Evolutionary conservation across 306 rosid species (phyloP).

Genomic region (Lathyrus tuberosus): DNA sequence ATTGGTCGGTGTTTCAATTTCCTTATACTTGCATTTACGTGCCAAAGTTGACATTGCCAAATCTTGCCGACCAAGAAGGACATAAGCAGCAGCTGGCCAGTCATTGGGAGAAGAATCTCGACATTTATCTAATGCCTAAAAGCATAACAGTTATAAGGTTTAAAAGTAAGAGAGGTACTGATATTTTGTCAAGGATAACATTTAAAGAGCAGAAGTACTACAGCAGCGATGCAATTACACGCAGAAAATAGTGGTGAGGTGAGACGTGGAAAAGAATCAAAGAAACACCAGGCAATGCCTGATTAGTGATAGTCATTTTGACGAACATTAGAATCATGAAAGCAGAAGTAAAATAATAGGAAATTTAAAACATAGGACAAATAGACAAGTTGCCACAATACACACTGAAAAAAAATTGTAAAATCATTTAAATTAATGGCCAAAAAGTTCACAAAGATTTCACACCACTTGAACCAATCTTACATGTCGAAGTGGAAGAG

Average conservation of each 20-base stretch:
- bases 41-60: constrained; percentile 89
- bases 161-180: constrained; percentile 19
- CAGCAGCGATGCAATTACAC: neutral
- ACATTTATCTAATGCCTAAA: constrained; percentile 90
- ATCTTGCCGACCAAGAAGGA: constrained; percentile 97
- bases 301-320: constrained; percentile 22
- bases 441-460: constrained; percentile 22
- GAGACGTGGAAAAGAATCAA: constrained; percentile 11
- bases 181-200: neutral
- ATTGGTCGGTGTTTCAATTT: constrained; percentile 78
- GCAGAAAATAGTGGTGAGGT: constrained; percentile 13
- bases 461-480: constrained; percentile 41
- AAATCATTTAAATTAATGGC: constrained; percentile 21
- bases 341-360: constrained; percentile 15
- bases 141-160: constrained; percentile 41
- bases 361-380: constrained; percentile 19
- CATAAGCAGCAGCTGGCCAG: constrained; percentile 98
- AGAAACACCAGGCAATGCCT: constrained; percentile 26
- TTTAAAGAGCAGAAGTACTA: constrained; percentile 9
- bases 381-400: neutral
- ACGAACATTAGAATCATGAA: constrained; percentile 17
- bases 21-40: constrained; percentile 69
- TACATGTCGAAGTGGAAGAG: constrained; percentile 93
- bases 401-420: constrained; percentile 8
- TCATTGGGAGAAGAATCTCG: constrained; percentile 94